Percentiles rank a stretch among this genome's conserved stretches.
phyloP scores from a whole-genome alignment of 1,139 yeast genomes.

The Yamadazyma atmosphaerica region DNA sequence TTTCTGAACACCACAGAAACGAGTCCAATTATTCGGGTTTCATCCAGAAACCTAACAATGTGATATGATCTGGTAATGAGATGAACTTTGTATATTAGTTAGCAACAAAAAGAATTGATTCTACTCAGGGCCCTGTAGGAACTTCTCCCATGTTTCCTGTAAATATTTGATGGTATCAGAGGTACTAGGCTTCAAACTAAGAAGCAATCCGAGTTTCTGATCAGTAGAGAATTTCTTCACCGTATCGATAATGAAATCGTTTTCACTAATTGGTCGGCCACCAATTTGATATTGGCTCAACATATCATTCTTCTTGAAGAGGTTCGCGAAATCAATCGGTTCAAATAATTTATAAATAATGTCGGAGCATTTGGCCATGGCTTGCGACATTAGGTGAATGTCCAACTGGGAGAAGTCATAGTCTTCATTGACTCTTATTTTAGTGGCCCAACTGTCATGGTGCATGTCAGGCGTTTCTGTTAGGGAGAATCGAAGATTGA shows the following conservation, averaged over 20 bases:
- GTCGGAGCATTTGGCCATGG: conserved; percentile 33
- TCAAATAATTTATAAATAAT: conserved; percentile 26
- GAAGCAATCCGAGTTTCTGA: conserved; percentile 22
- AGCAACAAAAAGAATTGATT: neutral
- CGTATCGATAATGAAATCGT: conserved; percentile 12
- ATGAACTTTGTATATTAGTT: neutral
- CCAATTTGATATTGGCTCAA: conserved; percentile 10
- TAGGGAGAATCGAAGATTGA: conserved; percentile 43
- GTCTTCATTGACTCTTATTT: conserved; percentile 51
- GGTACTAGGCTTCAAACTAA: conserved; percentile 15
- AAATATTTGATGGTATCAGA: conserved; percentile 14
- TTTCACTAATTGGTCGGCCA: conserved; percentile 15
- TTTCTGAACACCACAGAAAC: conserved; percentile 26
- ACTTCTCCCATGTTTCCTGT: conserved; percentile 23
- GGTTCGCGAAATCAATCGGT: conserved; percentile 25
- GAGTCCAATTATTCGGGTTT: conserved; percentile 28
- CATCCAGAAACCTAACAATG: conserved; percentile 28
- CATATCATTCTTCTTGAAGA: conserved; percentile 13
- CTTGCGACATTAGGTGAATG: conserved; percentile 28
- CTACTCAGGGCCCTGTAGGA: neutral
- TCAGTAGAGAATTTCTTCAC: conserved; percentile 19
- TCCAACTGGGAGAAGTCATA: conserved; percentile 46
- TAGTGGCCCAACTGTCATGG: conserved; percentile 47
- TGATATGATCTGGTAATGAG: conserved; percentile 23
- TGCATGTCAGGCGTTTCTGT: conserved; percentile 28